phyloP scores from a whole-genome alignment of 1,139 yeast genomes.

The Blastobotrys serpentis region DNA sequence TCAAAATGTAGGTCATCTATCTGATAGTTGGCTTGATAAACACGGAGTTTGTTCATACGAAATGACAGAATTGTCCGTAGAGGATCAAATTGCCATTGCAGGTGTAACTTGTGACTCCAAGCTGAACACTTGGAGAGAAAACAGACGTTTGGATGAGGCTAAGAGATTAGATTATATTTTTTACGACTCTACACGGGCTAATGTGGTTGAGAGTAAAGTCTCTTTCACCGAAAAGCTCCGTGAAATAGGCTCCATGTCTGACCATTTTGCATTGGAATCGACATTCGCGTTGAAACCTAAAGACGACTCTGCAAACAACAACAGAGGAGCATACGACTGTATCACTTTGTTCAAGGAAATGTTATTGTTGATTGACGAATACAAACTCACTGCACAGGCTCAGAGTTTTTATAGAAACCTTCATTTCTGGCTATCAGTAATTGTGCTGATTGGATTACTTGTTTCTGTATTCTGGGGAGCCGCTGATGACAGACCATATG shows the following conservation, averaged over 20 bases:
- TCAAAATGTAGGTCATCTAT: conserved; percentile 64
- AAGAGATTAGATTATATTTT: conserved; percentile 89
- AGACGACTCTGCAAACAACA: conserved; percentile 15
- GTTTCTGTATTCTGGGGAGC: conserved; percentile 65
- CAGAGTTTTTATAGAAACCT: conserved; percentile 64
- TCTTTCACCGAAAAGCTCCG: conserved; percentile 69
- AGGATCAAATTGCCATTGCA: conserved; percentile 66
- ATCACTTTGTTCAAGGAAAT: conserved; percentile 54
- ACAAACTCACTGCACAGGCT: conserved; percentile 53
- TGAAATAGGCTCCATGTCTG: conserved; percentile 70
- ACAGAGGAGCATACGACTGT: conserved; percentile 18
- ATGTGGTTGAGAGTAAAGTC: conserved; percentile 61
- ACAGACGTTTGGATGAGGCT: conserved; percentile 65
- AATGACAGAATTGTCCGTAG: conserved; percentile 51
- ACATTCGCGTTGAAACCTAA: conserved; percentile 32
- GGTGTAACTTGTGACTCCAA: conserved; percentile 90
- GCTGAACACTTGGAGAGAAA: conserved; percentile 81
- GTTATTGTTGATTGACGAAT: conserved; percentile 52
- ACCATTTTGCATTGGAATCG: conserved; percentile 86
- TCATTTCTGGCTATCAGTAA: conserved; percentile 61
- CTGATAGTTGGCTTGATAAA: conserved; percentile 80
- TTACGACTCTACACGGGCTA: conserved; percentile 56
- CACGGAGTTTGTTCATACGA: conserved; percentile 49
- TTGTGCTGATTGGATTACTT: conserved; percentile 50
- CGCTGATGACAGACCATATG: conserved; percentile 45